Conservation (phyloP, 305 asterid species). For the Fraxinus ornus region DNA sequence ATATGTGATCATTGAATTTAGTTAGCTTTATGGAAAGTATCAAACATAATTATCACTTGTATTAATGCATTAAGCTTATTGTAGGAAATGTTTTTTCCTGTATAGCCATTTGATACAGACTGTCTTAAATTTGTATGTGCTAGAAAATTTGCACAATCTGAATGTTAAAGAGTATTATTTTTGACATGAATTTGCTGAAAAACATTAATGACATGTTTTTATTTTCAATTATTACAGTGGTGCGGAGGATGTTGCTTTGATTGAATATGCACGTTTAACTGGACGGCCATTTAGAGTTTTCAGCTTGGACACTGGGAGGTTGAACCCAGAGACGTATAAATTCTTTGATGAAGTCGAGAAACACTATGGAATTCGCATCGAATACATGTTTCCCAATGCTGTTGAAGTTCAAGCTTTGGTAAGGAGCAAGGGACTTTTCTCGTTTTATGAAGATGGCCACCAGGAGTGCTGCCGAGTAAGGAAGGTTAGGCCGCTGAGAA, state of each 20-base stretch:
- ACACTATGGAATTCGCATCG: constrained; percentile 66
- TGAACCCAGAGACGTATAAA: constrained; percentile 79
- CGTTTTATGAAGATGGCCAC: constrained; percentile 95
- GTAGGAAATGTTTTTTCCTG: background rate
- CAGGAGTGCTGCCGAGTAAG: constrained; percentile 98
- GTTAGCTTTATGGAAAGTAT: background rate
- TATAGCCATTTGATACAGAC: background rate
- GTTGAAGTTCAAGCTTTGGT: constrained; percentile 53
- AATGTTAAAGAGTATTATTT: background rate
- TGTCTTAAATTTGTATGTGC: background rate
- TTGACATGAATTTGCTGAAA: background rate
- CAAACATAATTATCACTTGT: background rate
- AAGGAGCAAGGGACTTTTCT: constrained; percentile 84
- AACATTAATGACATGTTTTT: background rate
- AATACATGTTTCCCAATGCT: constrained; percentile 74
- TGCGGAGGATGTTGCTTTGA: constrained; percentile 92
- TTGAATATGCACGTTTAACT: constrained; percentile 77
- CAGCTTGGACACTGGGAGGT: constrained; percentile 86
- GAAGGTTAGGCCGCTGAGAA: constrained; percentile 77
- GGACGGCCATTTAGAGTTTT: constrained; percentile 88
- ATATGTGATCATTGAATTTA: background rate
- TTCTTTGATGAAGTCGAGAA: constrained; percentile 76
- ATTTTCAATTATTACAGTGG: constrained; percentile 52
- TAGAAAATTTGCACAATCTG: background rate
- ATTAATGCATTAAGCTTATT: background rate